These are phyloP conservation scores for Rubus idaeus DNA, from an alignment of 306 rosid species.

Conservation along the genomic window DNA sequence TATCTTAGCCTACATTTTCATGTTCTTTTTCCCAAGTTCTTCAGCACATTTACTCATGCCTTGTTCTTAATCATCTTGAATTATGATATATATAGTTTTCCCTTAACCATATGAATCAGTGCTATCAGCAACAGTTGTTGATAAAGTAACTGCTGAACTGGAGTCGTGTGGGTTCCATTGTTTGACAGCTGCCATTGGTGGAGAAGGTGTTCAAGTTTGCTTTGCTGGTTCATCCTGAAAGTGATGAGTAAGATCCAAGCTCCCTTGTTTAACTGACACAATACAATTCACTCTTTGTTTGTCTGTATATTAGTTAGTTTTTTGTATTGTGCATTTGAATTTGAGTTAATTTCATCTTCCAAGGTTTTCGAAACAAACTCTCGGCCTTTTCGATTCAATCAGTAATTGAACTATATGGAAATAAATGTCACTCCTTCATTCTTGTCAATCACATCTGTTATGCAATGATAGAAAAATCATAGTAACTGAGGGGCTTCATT, in stretches of 20 bases:
- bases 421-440: neutral
- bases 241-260: slow-evolving; percentile 18
- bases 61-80: neutral
- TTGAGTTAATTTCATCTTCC: neutral
- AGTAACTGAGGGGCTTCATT: neutral
- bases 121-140: slow-evolving; percentile 70
- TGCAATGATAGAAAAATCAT: neutral
- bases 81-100: slow-evolving; percentile 6
- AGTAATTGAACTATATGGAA: neutral
- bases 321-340: neutral
- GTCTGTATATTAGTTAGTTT: slow-evolving; percentile 10
- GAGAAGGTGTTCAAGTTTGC: slow-evolving; percentile 68
- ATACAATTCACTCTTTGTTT: slow-evolving; percentile 24
- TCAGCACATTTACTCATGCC: neutral
- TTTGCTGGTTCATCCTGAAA: slow-evolving; percentile 54
- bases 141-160: slow-evolving; percentile 68
- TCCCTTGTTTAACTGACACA: slow-evolving; percentile 27
- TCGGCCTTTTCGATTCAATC: neutral
- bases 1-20: too few relatives aligned
- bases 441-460: neutral
- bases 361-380: neutral
- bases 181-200: slow-evolving; percentile 74
- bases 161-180: slow-evolving; percentile 89
- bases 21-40: neutral
- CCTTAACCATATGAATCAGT: slow-evolving; percentile 69